phyloP scores from a whole-genome alignment of 2,329 filamentous ascomycete genomes.

The Elsinoe ampelina region DNA sequence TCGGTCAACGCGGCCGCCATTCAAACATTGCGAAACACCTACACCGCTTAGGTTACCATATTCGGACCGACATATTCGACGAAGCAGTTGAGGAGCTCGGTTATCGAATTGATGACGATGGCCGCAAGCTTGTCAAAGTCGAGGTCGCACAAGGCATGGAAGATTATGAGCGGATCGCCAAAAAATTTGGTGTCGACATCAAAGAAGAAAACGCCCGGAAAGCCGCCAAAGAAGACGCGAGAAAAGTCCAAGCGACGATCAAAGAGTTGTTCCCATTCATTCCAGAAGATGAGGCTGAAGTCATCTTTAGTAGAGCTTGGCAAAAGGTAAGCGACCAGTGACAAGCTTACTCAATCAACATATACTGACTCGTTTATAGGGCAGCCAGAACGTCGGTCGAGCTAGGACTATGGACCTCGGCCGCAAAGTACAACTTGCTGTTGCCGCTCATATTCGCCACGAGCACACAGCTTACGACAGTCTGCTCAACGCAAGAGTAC shows the following conservation, averaged over 20 bases:
- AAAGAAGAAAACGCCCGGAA: conserved; percentile 9
- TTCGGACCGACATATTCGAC: conserved; percentile 50
- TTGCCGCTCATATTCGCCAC: conserved; percentile 54
- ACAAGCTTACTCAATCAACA: not conserved
- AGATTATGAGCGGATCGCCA: conserved; percentile 14
- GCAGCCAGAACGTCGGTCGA: conserved; percentile 49
- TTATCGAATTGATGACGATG: conserved; percentile 25
- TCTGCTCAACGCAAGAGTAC: conserved; percentile 38
- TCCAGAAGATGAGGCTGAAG: conserved; percentile 46
- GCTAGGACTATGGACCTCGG: conserved; percentile 45
- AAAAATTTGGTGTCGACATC: conserved; percentile 12
- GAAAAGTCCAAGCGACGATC: conserved; percentile 48
- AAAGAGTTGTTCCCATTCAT: conserved; percentile 56
- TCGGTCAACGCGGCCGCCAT: too few relatives aligned
- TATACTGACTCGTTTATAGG: conserved; percentile 29
- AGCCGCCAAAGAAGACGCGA: conserved; percentile 25
- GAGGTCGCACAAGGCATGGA: conserved; percentile 18
- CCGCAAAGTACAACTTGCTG: conserved; percentile 51
- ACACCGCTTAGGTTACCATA: conserved; percentile 54
- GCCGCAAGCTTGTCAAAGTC: conserved; percentile 22
- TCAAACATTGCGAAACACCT: conserved; percentile 47
- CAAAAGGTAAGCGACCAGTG: conserved; percentile 39
- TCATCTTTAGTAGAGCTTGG: conserved; percentile 53
- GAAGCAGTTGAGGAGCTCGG: conserved; percentile 46
- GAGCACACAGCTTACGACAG: conserved; percentile 54